phyloP scores from a whole-genome alignment of 169 alveolate genomes.

The Eimeria acervulina region DNA sequence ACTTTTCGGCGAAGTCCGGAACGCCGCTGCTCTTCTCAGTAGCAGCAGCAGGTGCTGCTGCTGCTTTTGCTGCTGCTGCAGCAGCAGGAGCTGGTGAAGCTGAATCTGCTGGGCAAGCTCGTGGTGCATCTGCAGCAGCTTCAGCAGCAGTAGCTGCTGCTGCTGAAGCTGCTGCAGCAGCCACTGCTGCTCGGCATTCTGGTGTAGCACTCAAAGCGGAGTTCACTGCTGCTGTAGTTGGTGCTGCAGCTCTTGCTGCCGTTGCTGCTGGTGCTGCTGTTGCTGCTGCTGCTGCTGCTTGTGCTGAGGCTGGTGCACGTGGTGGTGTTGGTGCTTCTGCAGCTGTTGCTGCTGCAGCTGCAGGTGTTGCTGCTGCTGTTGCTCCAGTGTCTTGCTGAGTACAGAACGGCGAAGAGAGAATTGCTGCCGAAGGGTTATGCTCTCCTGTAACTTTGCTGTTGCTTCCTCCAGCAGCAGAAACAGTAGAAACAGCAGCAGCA shows the following conservation, averaged over 20 bases:
- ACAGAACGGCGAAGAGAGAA: no score
- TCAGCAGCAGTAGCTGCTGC: not conserved
- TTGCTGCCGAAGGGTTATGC: not conserved
- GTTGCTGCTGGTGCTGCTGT: slow-evolving; percentile 41
- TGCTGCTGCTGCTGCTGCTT: not conserved
- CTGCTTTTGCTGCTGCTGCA: not conserved
- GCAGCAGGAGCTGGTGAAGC: not conserved
- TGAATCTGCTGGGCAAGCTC: not conserved
- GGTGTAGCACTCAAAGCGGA: not conserved
- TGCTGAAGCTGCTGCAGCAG: no score
- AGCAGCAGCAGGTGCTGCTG: slow-evolving; percentile 16
- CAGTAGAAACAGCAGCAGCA: not conserved
- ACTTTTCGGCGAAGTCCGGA: not conserved
- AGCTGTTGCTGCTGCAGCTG: not conserved
- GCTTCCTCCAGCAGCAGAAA: not conserved
- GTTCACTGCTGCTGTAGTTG: not conserved
- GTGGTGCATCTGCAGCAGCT: not conserved
- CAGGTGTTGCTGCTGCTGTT: not conserved
- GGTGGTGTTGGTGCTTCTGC: slow-evolving; percentile 10
- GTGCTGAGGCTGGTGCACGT: not conserved
- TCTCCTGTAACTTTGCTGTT: not conserved
- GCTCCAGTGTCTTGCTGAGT: not conserved
- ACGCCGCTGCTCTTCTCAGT: not conserved
- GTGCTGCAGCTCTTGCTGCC: slow-evolving; percentile 45
- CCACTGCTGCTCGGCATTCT: not conserved